A percentile compares a stretch with the other conserved stretches of the same genome.
Evolutionary conservation across 2,329 filamentous ascomycete species (phyloP).

Genomic region (Lasiodiplodia theobromae): DNA sequence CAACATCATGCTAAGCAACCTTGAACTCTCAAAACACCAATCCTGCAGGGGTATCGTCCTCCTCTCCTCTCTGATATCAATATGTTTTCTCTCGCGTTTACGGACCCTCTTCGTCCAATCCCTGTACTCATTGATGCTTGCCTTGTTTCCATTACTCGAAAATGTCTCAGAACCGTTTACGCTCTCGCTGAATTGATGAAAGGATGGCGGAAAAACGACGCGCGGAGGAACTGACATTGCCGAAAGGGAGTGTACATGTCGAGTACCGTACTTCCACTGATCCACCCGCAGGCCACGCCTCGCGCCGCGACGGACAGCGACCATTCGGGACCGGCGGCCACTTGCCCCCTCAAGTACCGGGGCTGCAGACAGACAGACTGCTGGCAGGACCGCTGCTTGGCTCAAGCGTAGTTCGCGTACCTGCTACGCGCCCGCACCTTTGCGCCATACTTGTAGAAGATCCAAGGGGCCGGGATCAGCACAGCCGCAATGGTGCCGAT

Average conservation of each 20-base stretch:
- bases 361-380: not conserved
- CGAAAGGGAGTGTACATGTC: not conserved
- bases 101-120: not conserved
- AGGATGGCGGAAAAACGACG: not conserved
- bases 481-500: constrained; percentile 46
- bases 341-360: not conserved
- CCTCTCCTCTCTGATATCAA: not conserved
- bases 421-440: constrained; percentile 25
- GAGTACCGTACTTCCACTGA: not conserved
- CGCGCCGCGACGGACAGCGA: not conserved
- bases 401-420: constrained; percentile 15
- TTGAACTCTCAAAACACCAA: not conserved
- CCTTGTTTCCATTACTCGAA: not conserved
- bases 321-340: not conserved
- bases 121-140: not conserved
- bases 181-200: not conserved
- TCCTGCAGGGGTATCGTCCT: not conserved
- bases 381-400: not conserved
- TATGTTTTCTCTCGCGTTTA: not conserved
- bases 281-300: constrained; percentile 8
- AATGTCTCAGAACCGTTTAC: not conserved
- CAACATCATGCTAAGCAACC: not conserved
- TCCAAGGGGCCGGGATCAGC: constrained; percentile 44
- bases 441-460: constrained; percentile 46
- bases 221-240: not conserved